A percentile compares a stretch with the other conserved stretches of the same genome.
phyloP scores from a whole-genome alignment of 139 green algal species.

The Chlamydomonas eustigma region DNA sequence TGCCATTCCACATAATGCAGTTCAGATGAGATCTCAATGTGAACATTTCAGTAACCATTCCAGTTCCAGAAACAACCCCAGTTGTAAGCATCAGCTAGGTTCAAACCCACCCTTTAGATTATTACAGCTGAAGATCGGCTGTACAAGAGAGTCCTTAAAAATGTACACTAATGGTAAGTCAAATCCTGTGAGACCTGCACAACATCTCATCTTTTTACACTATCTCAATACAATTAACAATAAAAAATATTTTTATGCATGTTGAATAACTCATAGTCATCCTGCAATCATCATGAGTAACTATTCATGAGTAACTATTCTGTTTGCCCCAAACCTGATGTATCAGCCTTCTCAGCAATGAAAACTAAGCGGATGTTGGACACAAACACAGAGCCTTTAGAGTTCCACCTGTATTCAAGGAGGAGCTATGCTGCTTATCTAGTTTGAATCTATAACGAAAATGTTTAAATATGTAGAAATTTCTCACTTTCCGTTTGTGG shows the following conservation, averaged over 20 bases:
- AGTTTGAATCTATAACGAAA: background rate
- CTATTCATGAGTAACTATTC: slow-evolving; percentile 7
- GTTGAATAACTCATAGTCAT: no score
- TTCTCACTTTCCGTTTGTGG: slow-evolving; percentile 56
- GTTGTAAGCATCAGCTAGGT: no score
- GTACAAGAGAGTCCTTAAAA: slow-evolving; percentile 76
- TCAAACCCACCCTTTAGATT: slow-evolving; percentile 87
- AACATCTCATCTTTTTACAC: no score
- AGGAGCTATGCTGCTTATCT: slow-evolving; percentile 6
- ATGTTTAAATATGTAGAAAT: background rate
- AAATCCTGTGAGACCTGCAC: slow-evolving; percentile 67
- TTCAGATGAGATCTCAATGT: no score
- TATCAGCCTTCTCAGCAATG: slow-evolving; percentile 59
- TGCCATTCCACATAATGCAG: no score
- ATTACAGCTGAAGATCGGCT: slow-evolving; percentile 94
- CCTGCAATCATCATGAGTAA: no score
- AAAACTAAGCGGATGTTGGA: slow-evolving; percentile 79
- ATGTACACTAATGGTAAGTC: slow-evolving; percentile 87
- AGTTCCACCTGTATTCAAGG: slow-evolving; percentile 37
- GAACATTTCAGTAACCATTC: no score
- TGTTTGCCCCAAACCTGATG: slow-evolving; percentile 26
- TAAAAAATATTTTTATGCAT: no score
- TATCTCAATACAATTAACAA: no score
- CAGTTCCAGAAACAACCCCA: no score
- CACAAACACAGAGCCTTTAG: slow-evolving; percentile 41